Conservation (phyloP, 345 rosid species). For the Hibiscus trionum region DNA sequence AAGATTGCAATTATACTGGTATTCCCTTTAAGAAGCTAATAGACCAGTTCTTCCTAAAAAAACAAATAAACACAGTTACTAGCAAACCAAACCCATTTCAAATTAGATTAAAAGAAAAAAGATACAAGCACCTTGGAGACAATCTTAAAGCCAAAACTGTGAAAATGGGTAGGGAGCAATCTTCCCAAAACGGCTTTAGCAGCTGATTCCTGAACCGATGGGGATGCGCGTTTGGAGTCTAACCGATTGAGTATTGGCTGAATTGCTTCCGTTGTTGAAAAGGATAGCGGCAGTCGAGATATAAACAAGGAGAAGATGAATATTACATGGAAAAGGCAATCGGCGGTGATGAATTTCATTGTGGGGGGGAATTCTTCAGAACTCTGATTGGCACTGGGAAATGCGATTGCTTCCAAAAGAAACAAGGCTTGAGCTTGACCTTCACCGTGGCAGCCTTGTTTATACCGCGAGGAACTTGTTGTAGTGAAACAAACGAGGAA, state of each 20-base stretch:
- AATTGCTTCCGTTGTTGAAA: constrained; percentile 29
- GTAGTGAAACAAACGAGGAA: neutral
- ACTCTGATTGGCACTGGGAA: neutral
- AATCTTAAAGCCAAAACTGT: constrained; percentile 59
- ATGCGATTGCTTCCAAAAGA: neutral
- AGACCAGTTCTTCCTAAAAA: neutral
- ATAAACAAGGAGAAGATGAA: constrained; percentile 18
- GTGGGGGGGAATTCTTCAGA: neutral
- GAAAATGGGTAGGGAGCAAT: constrained; percentile 59
- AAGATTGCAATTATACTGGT: neutral
- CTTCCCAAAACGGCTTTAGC: constrained; percentile 56
- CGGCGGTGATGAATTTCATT: neutral
- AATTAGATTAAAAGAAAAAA: neutral
- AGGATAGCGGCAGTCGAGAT: constrained; percentile 1
- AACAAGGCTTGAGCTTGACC: neutral
- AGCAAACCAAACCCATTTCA: neutral
- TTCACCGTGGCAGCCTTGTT: neutral
- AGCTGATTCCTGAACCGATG: constrained; percentile 68
- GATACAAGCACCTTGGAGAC: constrained; percentile 48
- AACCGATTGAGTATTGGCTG: constrained; percentile 39
- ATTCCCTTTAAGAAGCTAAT: neutral
- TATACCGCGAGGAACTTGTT: neutral
- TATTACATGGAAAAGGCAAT: neutral
- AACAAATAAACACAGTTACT: neutral
- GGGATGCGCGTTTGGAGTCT: constrained; percentile 47